These are phyloP conservation scores for Plasmodium malariae DNA, from an alignment of 169 alveolate genomes.

Conservation along the genomic window DNA sequence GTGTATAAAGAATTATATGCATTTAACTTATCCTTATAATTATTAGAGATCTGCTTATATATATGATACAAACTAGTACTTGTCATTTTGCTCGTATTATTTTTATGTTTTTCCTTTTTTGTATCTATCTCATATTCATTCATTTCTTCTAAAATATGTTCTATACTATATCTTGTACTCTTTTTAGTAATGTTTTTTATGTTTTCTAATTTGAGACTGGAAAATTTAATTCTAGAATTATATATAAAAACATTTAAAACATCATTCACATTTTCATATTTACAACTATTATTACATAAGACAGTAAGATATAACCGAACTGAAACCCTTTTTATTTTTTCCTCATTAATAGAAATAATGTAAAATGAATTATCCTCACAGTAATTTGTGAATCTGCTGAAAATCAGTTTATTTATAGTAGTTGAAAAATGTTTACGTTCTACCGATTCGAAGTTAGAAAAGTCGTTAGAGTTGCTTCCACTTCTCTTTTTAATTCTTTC, in stretches of 20 bases:
- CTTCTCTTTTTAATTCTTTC: slow-evolving; percentile 30
- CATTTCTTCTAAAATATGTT: not conserved
- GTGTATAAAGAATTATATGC: not conserved
- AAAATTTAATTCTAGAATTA: slow-evolving; percentile 34
- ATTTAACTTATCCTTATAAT: slow-evolving; percentile 2
- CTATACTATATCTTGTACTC: slow-evolving; percentile 8
- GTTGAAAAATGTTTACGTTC: slow-evolving; percentile 30
- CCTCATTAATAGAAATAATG: slow-evolving; percentile 40
- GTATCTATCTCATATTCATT: not conserved
- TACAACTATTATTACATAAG: slow-evolving; percentile 29
- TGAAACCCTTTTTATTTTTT: slow-evolving; percentile 52
- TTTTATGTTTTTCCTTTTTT: slow-evolving; percentile 5
- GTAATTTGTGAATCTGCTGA: slow-evolving; percentile 35
- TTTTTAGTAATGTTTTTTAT: slow-evolving; percentile 14
- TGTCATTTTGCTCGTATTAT: not conserved
- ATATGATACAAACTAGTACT: not conserved
- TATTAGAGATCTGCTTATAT: not conserved
- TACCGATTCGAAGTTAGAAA: slow-evolving; percentile 14
- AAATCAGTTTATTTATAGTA: slow-evolving; percentile 30
- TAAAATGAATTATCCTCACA: slow-evolving; percentile 45
- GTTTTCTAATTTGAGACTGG: slow-evolving; percentile 6
- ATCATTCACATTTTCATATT: slow-evolving; percentile 21
- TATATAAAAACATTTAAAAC: slow-evolving; percentile 41
- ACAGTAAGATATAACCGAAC: slow-evolving; percentile 20
- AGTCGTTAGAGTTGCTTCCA: not conserved